phyloP scores from a whole-genome alignment of 2,329 filamentous ascomycete genomes.

The Colletotrichum echinochloae region DNA sequence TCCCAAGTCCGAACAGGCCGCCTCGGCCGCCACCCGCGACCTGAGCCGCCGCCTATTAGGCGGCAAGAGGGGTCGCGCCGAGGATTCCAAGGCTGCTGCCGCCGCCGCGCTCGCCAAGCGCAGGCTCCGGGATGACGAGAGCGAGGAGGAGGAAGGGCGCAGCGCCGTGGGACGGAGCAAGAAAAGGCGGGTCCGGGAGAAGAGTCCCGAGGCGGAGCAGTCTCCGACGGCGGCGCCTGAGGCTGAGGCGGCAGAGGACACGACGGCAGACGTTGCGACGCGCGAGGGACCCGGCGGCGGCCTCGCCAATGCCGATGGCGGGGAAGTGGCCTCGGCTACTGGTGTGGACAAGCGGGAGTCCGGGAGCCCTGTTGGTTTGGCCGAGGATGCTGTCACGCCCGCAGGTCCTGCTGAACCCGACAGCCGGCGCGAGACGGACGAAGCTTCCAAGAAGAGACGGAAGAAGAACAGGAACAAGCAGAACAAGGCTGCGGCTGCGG shows the following conservation, averaged over 20 bases:
- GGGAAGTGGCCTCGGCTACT: too few relatives aligned
- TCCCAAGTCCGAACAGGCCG: constrained; percentile 43
- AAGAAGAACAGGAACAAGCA: constrained; percentile 43
- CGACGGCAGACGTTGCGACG: not conserved
- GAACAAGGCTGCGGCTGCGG: constrained; percentile 22
- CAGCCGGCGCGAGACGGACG: not conserved
- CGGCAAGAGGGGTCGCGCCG: constrained; percentile 25
- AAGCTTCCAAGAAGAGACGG: constrained; percentile 46
- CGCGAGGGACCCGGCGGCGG: constrained; percentile 4
- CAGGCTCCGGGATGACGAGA: constrained; percentile 43
- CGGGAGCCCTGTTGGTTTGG: not conserved
- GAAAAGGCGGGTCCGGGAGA: constrained; percentile 44
- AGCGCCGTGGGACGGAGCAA: constrained; percentile 55
- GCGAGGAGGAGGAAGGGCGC: constrained; percentile 51
- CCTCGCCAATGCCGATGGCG: too few relatives aligned
- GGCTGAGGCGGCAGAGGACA: not conserved
- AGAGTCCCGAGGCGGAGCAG: constrained; percentile 5
- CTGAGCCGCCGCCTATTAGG: constrained; percentile 50
- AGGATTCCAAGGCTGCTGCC: constrained; percentile 38
- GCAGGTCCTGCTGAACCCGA: not conserved
- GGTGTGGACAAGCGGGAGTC: not conserved
- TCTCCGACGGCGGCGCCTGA: not conserved
- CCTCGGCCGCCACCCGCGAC: constrained; percentile 45
- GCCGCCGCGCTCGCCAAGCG: constrained; percentile 30
- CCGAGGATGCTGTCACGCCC: not conserved